Evolutionary conservation across 495 filamentous ascomycete genomes (phyloP).

Genomic region (Astrothelium subdiscretum): DNA sequence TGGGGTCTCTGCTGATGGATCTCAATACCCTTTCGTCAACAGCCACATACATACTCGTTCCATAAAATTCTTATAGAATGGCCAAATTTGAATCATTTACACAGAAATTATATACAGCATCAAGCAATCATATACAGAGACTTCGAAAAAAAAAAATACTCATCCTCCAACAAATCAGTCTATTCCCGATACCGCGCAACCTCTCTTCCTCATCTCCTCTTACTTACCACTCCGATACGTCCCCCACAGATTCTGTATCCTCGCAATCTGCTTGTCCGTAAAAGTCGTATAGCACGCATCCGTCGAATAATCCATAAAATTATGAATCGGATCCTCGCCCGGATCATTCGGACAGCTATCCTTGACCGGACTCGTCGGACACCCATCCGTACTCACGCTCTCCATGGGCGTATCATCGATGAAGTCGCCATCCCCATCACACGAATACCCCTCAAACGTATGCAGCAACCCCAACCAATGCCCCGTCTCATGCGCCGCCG

Average conservation of each 20-base stretch:
- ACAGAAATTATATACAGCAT: not conserved
- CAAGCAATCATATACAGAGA: not conserved
- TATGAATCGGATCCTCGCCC: conserved; percentile 48
- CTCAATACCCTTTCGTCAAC: too few species aligned
- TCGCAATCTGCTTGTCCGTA: conserved; percentile 17
- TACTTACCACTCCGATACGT: conserved; percentile 24
- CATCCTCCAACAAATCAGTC: not conserved
- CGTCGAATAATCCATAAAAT: conserved; percentile 54
- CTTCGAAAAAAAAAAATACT: not conserved
- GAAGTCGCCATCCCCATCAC: conserved; percentile 41
- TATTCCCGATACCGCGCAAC: not conserved
- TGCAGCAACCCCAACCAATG: conserved; percentile 58
- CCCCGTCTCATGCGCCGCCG: conserved; percentile 52
- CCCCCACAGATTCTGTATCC: conserved; percentile 25
- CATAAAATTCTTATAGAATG: not conserved
- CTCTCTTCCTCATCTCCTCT: not conserved
- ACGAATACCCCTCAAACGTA: conserved; percentile 52
- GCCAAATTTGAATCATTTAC: not conserved
- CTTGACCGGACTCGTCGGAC: conserved; percentile 37
- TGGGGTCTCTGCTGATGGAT: too few species aligned
- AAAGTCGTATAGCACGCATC: conserved; percentile 36
- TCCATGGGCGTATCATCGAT: conserved; percentile 50
- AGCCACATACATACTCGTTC: too few species aligned
- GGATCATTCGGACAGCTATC: conserved; percentile 39
- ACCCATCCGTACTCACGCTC: conserved; percentile 41